Evolutionary conservation across 768 basidiomycete genomes (phyloP).

Genomic region (Holtermanniella nyarrowii): DNA sequence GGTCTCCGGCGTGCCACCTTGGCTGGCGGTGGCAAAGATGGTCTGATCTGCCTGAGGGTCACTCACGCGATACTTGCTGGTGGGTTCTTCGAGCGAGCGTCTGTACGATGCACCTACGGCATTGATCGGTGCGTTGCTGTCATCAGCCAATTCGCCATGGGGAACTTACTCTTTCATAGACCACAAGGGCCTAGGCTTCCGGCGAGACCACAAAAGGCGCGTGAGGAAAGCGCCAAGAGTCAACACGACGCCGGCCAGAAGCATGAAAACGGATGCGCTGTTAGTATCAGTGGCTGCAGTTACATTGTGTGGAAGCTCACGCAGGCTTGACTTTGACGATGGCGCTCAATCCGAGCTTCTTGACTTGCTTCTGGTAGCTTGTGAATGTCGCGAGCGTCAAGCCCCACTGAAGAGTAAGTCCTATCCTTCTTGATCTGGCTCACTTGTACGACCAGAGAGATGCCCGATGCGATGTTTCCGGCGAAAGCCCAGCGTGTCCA

Average conservation of each 20-base stretch:
- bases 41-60: neutral
- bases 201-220: constrained; percentile 8
- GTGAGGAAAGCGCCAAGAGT: constrained; percentile 11
- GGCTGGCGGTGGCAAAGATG: neutral
- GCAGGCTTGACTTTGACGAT: constrained; percentile 8
- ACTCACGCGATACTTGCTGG: neutral
- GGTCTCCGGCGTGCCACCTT: neutral
- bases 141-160: neutral
- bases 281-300: neutral
- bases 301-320: constrained; percentile 1
- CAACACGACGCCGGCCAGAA: constrained; percentile 18
- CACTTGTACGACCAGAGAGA: constrained; percentile 22
- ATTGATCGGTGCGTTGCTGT: neutral
- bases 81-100: neutral
- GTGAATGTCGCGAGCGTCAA: neutral
- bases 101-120: neutral
- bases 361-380: neutral
- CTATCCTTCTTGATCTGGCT: constrained; percentile 3
- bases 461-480: constrained; percentile 2
- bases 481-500: constrained; percentile 24
- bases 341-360: neutral
- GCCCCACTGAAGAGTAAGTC: neutral
- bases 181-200: constrained; percentile 22
- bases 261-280: constrained; percentile 23
- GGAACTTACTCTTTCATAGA: constrained; percentile 16